Evolutionary conservation across 805 yeast species (phyloP).

Genomic region (Cephaloascus albidus): DNA sequence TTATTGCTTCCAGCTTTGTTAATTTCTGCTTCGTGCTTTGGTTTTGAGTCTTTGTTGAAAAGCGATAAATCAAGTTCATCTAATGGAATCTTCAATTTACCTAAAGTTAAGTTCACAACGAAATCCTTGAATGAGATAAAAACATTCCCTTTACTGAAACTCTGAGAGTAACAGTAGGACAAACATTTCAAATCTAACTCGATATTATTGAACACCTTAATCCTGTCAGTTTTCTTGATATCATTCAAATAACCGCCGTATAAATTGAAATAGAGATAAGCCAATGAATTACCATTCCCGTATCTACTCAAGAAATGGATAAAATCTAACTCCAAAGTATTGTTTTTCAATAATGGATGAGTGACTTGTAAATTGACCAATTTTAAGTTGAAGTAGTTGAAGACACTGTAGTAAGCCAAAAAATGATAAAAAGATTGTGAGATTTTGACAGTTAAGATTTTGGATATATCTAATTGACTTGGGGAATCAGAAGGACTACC

Average conservation of each 20-base stretch:
- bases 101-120: neutral
- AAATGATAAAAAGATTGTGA: slow-evolving; percentile 3
- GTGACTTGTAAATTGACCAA: neutral
- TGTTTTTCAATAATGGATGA: neutral
- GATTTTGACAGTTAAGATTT: neutral
- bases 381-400: slow-evolving; percentile 6
- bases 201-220: neutral
- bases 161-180: neutral
- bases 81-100: neutral
- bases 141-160: neutral
- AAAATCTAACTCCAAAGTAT: neutral
- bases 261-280: neutral
- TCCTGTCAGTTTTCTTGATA: neutral
- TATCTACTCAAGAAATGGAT: neutral
- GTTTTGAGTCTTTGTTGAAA: neutral
- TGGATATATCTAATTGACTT: neutral
- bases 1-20: neutral
- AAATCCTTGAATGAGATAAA: neutral
- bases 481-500: neutral
- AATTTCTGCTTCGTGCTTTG: neutral
- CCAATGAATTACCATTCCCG: neutral
- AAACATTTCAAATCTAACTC: neutral
- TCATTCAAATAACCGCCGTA: neutral
- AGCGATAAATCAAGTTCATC: neutral
- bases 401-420: slow-evolving; percentile 2